Evolutionary conservation across 2,329 filamentous ascomycete genomes (phyloP).

Genomic region (Talaromyces verruculosus): DNA sequence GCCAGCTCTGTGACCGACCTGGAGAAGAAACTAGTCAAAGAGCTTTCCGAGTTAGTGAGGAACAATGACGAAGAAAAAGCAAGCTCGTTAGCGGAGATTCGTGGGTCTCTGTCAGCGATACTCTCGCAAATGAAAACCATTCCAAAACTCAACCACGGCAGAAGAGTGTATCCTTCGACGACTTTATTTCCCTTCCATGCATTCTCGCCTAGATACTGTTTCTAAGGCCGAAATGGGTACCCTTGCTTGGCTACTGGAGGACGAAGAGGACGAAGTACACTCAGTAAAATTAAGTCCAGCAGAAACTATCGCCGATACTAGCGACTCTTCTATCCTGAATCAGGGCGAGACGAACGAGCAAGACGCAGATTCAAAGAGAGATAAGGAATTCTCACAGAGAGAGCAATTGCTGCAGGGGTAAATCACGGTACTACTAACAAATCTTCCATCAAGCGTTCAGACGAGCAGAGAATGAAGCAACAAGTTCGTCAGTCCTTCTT

Average conservation of each 20-base stretch:
- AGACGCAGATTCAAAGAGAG: background rate
- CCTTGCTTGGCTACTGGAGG: conserved; percentile 27
- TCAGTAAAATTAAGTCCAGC: background rate
- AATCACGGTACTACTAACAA: background rate
- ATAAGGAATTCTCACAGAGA: background rate
- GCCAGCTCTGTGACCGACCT: background rate
- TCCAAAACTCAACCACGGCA: background rate
- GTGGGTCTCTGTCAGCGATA: background rate
- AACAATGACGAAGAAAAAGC: background rate
- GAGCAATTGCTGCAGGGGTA: background rate
- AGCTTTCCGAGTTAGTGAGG: background rate
- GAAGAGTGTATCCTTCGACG: conserved; percentile 19
- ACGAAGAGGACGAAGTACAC: background rate
- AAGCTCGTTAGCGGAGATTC: background rate
- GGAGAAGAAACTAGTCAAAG: background rate
- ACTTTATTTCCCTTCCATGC: conserved; percentile 23
- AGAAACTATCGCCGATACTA: background rate
- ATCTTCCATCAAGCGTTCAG: background rate
- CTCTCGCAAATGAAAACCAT: background rate
- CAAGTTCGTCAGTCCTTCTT: conserved; percentile 20
- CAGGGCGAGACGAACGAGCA: background rate
- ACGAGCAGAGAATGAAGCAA: background rate
- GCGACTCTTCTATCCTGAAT: background rate
- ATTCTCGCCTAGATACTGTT: conserved; percentile 23
- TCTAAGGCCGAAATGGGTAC: conserved; percentile 24